Evolutionary conservation across 2,329 filamentous ascomycete genomes (phyloP).

Genomic region (Xylaria sp.): DNA sequence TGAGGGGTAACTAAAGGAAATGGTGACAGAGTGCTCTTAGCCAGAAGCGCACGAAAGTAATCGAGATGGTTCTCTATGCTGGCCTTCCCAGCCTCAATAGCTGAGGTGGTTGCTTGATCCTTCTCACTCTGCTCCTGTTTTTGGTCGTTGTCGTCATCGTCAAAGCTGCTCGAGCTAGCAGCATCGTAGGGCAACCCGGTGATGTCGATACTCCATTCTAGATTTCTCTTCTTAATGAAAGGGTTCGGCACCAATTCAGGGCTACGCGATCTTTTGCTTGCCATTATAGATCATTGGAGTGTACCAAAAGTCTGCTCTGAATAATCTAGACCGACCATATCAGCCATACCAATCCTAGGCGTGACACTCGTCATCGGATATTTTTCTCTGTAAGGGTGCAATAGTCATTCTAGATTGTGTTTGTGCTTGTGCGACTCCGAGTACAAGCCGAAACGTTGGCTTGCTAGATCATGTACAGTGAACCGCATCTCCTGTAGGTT

Average conservation of each 20-base stretch:
- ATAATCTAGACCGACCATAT: neutral
- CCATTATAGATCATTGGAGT: conserved; percentile 39
- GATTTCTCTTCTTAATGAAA: conserved; percentile 60
- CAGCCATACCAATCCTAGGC: neutral
- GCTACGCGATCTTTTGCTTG: conserved; percentile 49
- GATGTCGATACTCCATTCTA: conserved; percentile 55
- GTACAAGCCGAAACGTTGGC: too few species aligned
- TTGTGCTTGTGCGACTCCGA: too few species aligned
- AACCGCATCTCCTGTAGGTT: too few species aligned
- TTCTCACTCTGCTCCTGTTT: conserved; percentile 34
- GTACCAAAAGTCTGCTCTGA: neutral
- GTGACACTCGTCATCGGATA: too few species aligned
- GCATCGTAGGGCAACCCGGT: conserved; percentile 34
- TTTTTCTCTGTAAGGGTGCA: too few species aligned
- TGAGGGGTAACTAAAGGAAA: conserved; percentile 44
- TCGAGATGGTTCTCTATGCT: conserved; percentile 54
- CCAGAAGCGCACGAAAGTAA: conserved; percentile 54
- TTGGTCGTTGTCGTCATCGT: conserved; percentile 13
- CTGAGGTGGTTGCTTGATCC: conserved; percentile 50
- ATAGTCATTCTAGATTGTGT: too few species aligned
- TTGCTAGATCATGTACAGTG: too few species aligned
- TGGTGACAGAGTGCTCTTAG: conserved; percentile 42
- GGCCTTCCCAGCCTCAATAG: conserved; percentile 56
- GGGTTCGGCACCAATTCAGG: conserved; percentile 57
- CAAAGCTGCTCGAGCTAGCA: conserved; percentile 32